Evolutionary conservation across 2,329 filamentous ascomycete species (phyloP), one percentile per base, ranked within the genome.

Genomic region (Canariomyces notabilis): DNA sequence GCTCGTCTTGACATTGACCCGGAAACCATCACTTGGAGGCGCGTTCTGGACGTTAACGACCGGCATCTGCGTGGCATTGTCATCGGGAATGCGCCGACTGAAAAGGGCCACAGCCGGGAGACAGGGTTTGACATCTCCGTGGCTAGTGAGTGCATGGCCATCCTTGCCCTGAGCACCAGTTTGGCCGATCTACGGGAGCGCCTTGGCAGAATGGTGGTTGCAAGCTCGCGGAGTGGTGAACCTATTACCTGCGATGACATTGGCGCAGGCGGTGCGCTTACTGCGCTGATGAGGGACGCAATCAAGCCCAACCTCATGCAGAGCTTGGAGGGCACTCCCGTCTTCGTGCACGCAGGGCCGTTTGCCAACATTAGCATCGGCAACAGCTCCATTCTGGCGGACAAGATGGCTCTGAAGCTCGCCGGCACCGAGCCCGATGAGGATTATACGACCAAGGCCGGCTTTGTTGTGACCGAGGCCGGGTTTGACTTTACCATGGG

Each of bases 401-500:
- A 97, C 66, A 94, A 90, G 71, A 81, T 98, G 65, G 93, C 93
- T 1, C 75, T 98, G 55, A 98, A 98, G 76, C 83, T 98, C 54
- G 87, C 89, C 4, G 93, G 93, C 61, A 96, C 91, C 2, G 93
- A 98, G 69, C 78, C 83, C 5, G 91, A 95, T 55, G 93, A 97
- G 72, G 80, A 94, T 59, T 80, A 90, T 61, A 74, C 81, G 41
- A 74, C 83, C 57, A 91, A 93, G 75, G 80, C 87, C 22, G 93
- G 93, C 8, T 97, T 93, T 60, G 91, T 96, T 18, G 83, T 98
- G 31, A 98, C 93, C 2, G 93, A 98, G 68, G 91, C 93, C 43
- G 93, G 93, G 8, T 98, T 98, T 67, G 93, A 98, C 69, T 98
- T 98, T 72, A 97, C 93, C 60, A 98, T 98, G 93, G 93, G 93